Evolutionary conservation across 164 flowering plant genomes (phyloP), one percentile per base, ranked within the genome.

Genomic region (Vitis labrusca): DNA sequence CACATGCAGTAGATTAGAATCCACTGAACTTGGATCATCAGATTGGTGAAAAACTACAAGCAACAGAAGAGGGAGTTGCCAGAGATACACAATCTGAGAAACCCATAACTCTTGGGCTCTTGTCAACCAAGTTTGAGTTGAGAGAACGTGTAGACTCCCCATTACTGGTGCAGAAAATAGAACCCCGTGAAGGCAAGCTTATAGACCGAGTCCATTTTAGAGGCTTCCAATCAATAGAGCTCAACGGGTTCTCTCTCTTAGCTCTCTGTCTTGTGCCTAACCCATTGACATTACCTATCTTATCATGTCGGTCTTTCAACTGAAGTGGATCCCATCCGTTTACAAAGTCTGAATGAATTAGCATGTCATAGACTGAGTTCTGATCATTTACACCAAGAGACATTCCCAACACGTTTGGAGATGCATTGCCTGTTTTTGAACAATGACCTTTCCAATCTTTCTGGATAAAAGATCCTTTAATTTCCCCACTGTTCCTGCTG

Each of bases 181-280:
- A 89, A 9, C 92, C 94, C 23, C 92, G 84, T 0, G 97, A 91
- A 27, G 95, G 82, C 77, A 90, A 75, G 73, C 96, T 89, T 64
- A 89, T 85, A 2, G 97, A 80, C 2, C 97, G 85, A 9, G 84
- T 75, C 99, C 98, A 96, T 55, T 86, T 91, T 29, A 85, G 71
- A 53, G 89, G 88, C 78, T 88, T 89, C 97, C 97, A 93, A 52
- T 88, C 86, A 30, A 78, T 64, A 3, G 84, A 64, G 13, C 83
- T 86, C 69, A 85, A 63, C 0, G 85, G 76, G 63, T 75, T 86
- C 64, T 87, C 95, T 66, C 75, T 83, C 6, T 84, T 90, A 55
- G 63, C 60, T 73, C 77, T 85, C 63, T 77, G 85, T 52, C 79
- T 83, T 66, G 80, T 68, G 54, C 71, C 83, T 67, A 81, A 66